Base-by-base conservation (phyloP, 2,329 filamentous ascomycete genomes). In the Thermothelomyces thermophilus region DNA sequence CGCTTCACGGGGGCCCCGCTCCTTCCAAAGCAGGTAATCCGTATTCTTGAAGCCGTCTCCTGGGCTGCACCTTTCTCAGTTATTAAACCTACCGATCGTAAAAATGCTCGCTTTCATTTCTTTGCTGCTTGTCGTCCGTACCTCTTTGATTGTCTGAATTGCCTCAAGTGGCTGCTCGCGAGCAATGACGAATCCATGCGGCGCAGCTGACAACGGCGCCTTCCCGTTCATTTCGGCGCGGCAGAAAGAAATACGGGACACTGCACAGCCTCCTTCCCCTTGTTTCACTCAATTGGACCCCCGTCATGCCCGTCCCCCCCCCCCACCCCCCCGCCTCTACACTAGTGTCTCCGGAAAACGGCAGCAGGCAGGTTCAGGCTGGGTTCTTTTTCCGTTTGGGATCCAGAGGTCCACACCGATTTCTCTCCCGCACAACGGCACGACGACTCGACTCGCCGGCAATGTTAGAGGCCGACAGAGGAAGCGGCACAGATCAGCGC, bases 211-310 rank as follows among this genome's bases (percentile, higher is more conserved):
- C 22, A 46, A 39, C 16, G 19, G 26, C 24, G 17, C 30, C 26
- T 26, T 20, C 16, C 24, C 34, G 34, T 34, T 34, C 34, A 31
- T 33, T 43, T 31, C 35, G 35, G 33, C 19, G 13, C 10, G 8
- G n/a, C 30, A 30, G n/a, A 3, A 2, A 14, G 26, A 41, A 46
- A 46, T 35, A 50, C 42, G 48, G 30, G 20, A 33, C 45, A 30
- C 41, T 50, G 41, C 48, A 50, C 48, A 50, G 48, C 48, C 48
- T 30, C 48, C 41, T 44, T 44, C n/a, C 36, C 48, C 36, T 40
- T 34, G 48, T 31, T 41, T 6, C 41, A 26, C 9, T 5, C 5
- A 22, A 35, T 41, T 36, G 36, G 24, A 43, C 46, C 46, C 26
- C 31, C 37, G 41, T 28, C 28, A 5, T 26, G 24, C 24, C 24